Conservation (phyloP, 192 early-diverging fungal species). For the Coemansia sp. region DNA sequence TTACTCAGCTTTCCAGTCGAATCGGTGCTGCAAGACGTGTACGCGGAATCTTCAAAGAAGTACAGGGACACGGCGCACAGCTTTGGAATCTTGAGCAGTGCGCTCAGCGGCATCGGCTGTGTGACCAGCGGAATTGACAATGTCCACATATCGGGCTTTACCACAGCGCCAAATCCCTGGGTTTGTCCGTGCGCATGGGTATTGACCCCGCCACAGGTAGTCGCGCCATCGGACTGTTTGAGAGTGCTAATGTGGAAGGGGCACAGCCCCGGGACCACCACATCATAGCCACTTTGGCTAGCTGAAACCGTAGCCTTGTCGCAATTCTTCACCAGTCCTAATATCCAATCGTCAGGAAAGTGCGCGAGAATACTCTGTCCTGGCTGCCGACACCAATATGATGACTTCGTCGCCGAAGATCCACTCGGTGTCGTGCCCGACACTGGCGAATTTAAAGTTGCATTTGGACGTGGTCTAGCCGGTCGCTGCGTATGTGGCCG, state of each 20-base stretch:
- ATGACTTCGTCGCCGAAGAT: background rate
- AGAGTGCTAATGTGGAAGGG: constrained; percentile 30
- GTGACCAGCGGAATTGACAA: constrained; percentile 23
- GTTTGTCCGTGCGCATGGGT: constrained; percentile 16
- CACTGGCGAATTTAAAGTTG: too few relatives aligned
- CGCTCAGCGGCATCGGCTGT: constrained; percentile 24
- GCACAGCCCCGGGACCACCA: constrained; percentile 24
- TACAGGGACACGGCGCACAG: constrained; percentile 13
- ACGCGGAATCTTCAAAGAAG: constrained; percentile 6
- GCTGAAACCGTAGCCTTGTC: background rate
- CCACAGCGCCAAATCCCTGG: background rate
- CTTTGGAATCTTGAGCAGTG: constrained; percentile 14
- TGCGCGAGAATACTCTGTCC: constrained; percentile 5
- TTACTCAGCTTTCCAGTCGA: background rate
- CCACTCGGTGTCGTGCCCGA: too few relatives aligned
- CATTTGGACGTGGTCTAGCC: too few relatives aligned
- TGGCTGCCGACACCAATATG: constrained; percentile 14
- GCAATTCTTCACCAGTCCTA: constrained; percentile 3
- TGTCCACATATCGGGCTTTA: background rate
- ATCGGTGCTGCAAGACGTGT: background rate
- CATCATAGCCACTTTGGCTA: background rate
- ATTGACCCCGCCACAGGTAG: constrained; percentile 14
- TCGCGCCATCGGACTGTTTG: background rate
- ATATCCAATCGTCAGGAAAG: constrained; percentile 10
- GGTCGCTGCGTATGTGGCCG: too few relatives aligned